Evolutionary conservation across 805 yeast species (phyloP).

Genomic region (Wilhelminamyces savonicus): DNA sequence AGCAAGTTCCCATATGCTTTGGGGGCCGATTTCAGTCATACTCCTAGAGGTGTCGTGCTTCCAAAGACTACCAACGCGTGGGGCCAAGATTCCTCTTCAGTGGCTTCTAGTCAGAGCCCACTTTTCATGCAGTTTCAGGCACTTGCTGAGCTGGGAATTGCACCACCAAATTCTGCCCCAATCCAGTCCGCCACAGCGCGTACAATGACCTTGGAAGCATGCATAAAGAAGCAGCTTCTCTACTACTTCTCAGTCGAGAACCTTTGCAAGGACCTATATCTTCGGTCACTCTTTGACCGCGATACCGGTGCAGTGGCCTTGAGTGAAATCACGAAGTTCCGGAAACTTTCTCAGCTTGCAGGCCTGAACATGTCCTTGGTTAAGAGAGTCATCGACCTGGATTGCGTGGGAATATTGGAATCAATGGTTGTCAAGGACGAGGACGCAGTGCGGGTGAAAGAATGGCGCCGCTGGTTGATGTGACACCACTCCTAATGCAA

Average conservation of each 20-base stretch:
- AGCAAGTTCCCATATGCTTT: too few relatives aligned
- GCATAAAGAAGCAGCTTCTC: conserved; percentile 10
- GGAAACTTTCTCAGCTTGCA: conserved; percentile 10
- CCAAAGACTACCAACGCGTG: too few relatives aligned
- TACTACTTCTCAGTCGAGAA: conserved; percentile 19
- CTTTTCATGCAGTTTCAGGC: too few relatives aligned
- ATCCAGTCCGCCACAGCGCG: too few relatives aligned
- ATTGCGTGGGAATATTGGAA: conserved; percentile 6
- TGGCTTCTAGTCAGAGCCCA: too few relatives aligned
- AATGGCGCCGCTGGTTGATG: conserved; percentile 13
- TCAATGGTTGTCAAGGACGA: conserved; percentile 7
- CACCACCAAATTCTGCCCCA: too few relatives aligned
- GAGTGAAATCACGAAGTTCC: conserved; percentile 9
- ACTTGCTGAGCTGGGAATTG: too few relatives aligned
- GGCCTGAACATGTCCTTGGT: conserved; percentile 7
- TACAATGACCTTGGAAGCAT: too few relatives aligned
- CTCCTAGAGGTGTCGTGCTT: too few relatives aligned
- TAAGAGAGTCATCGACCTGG: conserved; percentile 5
- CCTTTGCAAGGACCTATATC: conserved; percentile 14
- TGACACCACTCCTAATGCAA: neutral
- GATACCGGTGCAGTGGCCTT: conserved; percentile 11
- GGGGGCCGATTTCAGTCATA: too few relatives aligned
- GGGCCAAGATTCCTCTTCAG: too few relatives aligned
- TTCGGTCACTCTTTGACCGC: conserved; percentile 11
- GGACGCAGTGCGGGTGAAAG: conserved; percentile 6